phyloP scores from a whole-genome alignment of 1,284 basidiomycete genomes.

The Cryptococcus maquisensis region DNA sequence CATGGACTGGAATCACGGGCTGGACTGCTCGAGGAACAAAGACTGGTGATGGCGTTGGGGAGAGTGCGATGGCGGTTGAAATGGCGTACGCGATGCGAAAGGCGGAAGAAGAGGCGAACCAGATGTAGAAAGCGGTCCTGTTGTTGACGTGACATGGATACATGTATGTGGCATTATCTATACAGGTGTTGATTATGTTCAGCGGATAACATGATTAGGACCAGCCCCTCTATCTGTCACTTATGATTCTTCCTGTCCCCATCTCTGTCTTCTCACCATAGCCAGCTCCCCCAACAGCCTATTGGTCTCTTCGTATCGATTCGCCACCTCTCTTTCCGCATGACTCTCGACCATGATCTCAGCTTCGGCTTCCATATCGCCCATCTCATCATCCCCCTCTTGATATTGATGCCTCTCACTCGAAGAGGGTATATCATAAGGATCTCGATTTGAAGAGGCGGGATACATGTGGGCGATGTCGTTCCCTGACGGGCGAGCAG shows the following conservation, averaged over 20 bases:
- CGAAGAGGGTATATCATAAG: not conserved
- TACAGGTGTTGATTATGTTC: not conserved
- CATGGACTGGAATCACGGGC: slow-evolving; percentile 12
- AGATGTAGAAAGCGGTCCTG: not conserved
- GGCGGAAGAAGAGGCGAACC: slow-evolving; percentile 25
- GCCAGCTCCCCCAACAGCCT: slow-evolving; percentile 39
- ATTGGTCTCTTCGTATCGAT: slow-evolving; percentile 43
- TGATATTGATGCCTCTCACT: not conserved
- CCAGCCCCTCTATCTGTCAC: not conserved
- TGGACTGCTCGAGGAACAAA: slow-evolving; percentile 7
- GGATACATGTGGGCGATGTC: not conserved
- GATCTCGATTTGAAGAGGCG: not conserved
- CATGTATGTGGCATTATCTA: not conserved
- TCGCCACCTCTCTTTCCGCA: slow-evolving; percentile 20
- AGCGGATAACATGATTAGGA: not conserved
- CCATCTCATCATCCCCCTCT: slow-evolving; percentile 9
- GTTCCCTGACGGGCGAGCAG: not conserved
- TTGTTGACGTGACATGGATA: not conserved
- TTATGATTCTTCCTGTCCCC: slow-evolving; percentile 19
- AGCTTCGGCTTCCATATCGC: slow-evolving; percentile 1
- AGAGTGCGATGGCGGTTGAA: slow-evolving; percentile 34
- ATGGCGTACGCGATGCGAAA: slow-evolving; percentile 31
- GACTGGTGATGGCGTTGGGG: slow-evolving; percentile 3
- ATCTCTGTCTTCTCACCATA: slow-evolving; percentile 28
- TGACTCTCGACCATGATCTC: not conserved